phyloP scores from a whole-genome alignment of 257 asterid genomes.

The Euphrasia confusa region DNA sequence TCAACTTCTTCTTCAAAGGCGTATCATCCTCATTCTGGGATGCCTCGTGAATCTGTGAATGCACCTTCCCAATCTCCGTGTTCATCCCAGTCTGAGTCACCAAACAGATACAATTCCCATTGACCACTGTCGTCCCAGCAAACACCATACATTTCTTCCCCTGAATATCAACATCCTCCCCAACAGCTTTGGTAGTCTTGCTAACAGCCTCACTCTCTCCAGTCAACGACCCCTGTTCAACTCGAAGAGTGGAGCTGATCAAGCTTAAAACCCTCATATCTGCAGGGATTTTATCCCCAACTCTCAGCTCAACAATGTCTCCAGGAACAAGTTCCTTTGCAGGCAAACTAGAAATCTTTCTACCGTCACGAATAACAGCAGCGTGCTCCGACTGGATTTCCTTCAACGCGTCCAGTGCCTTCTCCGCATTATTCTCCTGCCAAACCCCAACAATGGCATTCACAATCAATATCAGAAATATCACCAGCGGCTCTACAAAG shows the following conservation, averaged over 20 bases:
- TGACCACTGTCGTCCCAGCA: slow-evolving; percentile 97
- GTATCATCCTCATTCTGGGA: slow-evolving; percentile 88
- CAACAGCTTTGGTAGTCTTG: slow-evolving; percentile 76
- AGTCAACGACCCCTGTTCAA: slow-evolving; percentile 95
- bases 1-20: slow-evolving; percentile 93
- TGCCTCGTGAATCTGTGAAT: slow-evolving; percentile 95
- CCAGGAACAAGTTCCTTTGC: slow-evolving; percentile 98
- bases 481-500: slow-evolving; percentile 92
- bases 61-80: slow-evolving; percentile 94
- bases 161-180: slow-evolving; percentile 89
- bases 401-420: slow-evolving; percentile 94
- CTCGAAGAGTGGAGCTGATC: slow-evolving; percentile 85
- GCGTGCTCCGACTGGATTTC: slow-evolving; percentile 98
- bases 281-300: slow-evolving; percentile 96
- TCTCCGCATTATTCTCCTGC: slow-evolving; percentile 99
- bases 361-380: slow-evolving; percentile 72
- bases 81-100: slow-evolving; percentile 89
- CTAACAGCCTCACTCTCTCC: slow-evolving; percentile 98
- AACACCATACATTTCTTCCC: slow-evolving; percentile 96
- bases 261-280: slow-evolving; percentile 91
- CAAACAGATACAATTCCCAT: slow-evolving; percentile 81
- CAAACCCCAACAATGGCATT: slow-evolving; percentile 96
- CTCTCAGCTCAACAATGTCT: slow-evolving; percentile 91
- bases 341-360: slow-evolving; percentile 52
- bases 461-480: slow-evolving; percentile 88